phyloP scores from a whole-genome alignment of 768 basidiomycete genomes.

The Leccinum pellstonianum region DNA sequence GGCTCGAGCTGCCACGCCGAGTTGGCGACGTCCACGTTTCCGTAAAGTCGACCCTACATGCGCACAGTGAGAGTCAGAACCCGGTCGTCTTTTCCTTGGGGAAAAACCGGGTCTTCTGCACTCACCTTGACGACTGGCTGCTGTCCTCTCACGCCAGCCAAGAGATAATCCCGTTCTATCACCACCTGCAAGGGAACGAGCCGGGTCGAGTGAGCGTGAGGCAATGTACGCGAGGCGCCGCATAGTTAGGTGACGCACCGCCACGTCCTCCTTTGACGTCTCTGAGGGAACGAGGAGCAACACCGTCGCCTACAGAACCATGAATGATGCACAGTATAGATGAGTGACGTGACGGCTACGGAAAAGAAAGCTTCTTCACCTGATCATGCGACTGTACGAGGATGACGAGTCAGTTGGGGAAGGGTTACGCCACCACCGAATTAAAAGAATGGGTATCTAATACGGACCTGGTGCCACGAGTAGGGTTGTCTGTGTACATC shows the following conservation, averaged over 20 bases:
- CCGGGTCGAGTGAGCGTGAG: conserved; percentile 1
- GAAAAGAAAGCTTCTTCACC: conserved; percentile 39
- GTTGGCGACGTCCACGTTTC: conserved; percentile 59
- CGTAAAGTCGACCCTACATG: conserved; percentile 69
- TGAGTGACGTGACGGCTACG: conserved; percentile 9
- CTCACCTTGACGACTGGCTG: conserved; percentile 72
- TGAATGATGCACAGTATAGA: conserved; percentile 18
- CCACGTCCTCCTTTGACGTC: conserved; percentile 68
- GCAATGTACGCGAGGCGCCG: background rate
- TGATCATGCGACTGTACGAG: conserved; percentile 82
- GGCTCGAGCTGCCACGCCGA: conserved; percentile 83
- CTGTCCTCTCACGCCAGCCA: conserved; percentile 72
- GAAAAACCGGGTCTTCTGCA: background rate
- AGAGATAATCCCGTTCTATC: conserved; percentile 67
- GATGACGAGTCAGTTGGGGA: conserved; percentile 3
- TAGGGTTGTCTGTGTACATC: conserved; percentile 46
- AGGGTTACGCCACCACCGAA: conserved; percentile 16
- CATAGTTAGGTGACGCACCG: conserved; percentile 42
- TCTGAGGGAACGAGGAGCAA: conserved; percentile 71
- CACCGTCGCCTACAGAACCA: conserved; percentile 61
- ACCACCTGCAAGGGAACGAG: conserved; percentile 48
- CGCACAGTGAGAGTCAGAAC: conserved; percentile 26
- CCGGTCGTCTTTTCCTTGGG: background rate
- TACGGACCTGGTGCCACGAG: conserved; percentile 83
- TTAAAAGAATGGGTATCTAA: conserved; percentile 3